Base-by-base conservation (phyloP, 202 grass and related monocot species). In the Digitaria exilis region DNA sequence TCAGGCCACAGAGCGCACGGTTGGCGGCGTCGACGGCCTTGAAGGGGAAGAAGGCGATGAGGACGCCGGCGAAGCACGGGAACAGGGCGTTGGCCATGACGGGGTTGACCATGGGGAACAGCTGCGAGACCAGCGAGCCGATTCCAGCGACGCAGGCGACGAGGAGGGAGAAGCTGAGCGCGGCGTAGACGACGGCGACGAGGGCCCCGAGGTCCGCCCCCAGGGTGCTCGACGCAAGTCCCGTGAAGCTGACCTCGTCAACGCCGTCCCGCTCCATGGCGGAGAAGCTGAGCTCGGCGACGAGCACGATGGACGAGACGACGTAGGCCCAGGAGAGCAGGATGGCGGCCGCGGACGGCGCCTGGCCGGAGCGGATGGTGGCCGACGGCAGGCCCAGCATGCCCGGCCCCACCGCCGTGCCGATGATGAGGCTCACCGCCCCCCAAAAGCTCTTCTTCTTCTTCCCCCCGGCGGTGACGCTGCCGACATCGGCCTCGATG, bases 201-300 rank as follows among this genome's bases (percentile, higher is more conserved):
- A 87, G 59, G 0, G 88, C 73, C n/a, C 0, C 94, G 0, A 83
- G 72, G 3, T 24, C 65, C 30, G 89, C 32, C 57, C 94, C 94
- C 14, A 97, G 84, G 43, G 91, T 90, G 76, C 75, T 92, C 16
- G 89, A 94, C 43, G 92, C 89, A 88, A 97, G 86, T 58, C 87
- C 89, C 19, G 94, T 97, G 81, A 97, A 97, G 73, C 91, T 94
- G 65, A 97, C 88, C 83, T 97, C 91, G 29, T 92, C 69, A 6
- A 90, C 68, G 28, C 78, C 80, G 5, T 66, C 80, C 5, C 82
- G 84, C 61, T 83, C 58, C 91, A 94, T 92, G 57, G 94, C 84
- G 2, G 85, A 90, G 82, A 92, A 94, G 77, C 89, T 94, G 42
- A 94, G 80, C 85, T 97, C 94, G 12, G 83, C 91, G 11, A 97